Evolutionary conservation across 768 basidiomycete species (phyloP), one percentile per base, ranked within the genome.

Genomic region (Lentinula sp.): DNA sequence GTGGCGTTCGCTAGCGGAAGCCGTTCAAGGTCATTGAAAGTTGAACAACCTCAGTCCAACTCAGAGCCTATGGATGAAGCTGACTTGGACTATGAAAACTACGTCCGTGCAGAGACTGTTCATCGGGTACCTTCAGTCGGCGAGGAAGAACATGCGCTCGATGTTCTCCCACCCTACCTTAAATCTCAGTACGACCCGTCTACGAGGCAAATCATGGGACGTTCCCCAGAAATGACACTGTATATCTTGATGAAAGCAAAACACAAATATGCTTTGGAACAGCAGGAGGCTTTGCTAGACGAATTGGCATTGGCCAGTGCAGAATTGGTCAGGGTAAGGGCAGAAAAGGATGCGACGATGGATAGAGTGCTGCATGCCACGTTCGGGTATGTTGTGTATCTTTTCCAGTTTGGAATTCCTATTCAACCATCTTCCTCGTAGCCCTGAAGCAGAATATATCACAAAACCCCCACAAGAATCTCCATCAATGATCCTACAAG

Each of bases 221-320:
- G 87, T n/a, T 74, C 85, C n/a, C 87, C 84, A 0, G 74, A 78
- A 34, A 84, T 87, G 76, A 83, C 85, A 39, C 85, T 84, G 78
- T 95, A 95, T 70, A 77, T 74, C 64, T 79, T 74, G 62, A 80
- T 82, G 78, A 91, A 95, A 68, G 93, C 94, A 5, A 93, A 93
- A 68, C 80, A 88, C 70, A 76, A 76, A 54, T 89, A 86, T 68
- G 85, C 84, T 13, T 63, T 87, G 34, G 81, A 88, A 61, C 85
- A 90, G 67, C 86, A 91, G 63, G 84, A 84, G 35, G 74, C 76
- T 35, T 74, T 95, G 42, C 73, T 81, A 34, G 83, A 86, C 64
- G 89, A 95, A 70, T 73, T 92, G 63, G 79, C 82, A 39, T 73
- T 77, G 15, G 71, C 81, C 7, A 79, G 80, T 61, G 70, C 73